A percentile compares a stretch with the other conserved stretches of the same genome.
phyloP scores from a whole-genome alignment of 208 protist species.

The Phytomonas sp. region DNA sequence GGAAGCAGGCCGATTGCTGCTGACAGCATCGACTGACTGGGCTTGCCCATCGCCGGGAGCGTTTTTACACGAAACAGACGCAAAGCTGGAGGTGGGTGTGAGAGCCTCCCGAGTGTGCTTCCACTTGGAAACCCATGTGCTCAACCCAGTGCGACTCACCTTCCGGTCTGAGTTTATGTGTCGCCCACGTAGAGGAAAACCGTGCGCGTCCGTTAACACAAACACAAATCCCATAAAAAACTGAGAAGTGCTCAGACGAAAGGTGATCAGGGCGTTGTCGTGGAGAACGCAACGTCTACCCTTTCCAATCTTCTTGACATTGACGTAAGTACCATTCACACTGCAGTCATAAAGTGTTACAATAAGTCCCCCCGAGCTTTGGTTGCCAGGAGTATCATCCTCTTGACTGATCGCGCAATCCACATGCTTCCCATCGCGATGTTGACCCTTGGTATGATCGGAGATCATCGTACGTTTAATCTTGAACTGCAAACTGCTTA shows the following conservation, averaged over 20 bases:
- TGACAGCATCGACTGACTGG: slow-evolving; percentile 4
- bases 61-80: neutral
- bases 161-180: slow-evolving; percentile 10
- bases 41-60: neutral
- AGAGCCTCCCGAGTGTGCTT: neutral
- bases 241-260: slow-evolving; percentile 65
- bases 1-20: slow-evolving; percentile 22
- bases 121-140: slow-evolving; percentile 10
- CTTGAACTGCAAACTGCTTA: slow-evolving; percentile 80
- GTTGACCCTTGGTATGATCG: slow-evolving; percentile 7
- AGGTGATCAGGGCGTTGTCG: slow-evolving; percentile 76
- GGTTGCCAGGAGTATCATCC: neutral
- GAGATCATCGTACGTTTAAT: slow-evolving; percentile 31
- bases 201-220: slow-evolving; percentile 58
- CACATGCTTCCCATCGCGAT: neutral
- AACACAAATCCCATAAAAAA: slow-evolving; percentile 88
- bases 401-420: neutral
- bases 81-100: slow-evolving; percentile 1
- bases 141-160: slow-evolving; percentile 8
- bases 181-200: slow-evolving; percentile 29
- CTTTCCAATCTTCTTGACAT: slow-evolving; percentile 81
- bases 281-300: slow-evolving; percentile 59
- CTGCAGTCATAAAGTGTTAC: slow-evolving; percentile 63
- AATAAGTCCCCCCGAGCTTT: slow-evolving; percentile 10
- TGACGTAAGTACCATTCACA: slow-evolving; percentile 85